Conservation (phyloP, 495 filamentous ascomycete species). For the Tuber microsphaerosporum region DNA sequence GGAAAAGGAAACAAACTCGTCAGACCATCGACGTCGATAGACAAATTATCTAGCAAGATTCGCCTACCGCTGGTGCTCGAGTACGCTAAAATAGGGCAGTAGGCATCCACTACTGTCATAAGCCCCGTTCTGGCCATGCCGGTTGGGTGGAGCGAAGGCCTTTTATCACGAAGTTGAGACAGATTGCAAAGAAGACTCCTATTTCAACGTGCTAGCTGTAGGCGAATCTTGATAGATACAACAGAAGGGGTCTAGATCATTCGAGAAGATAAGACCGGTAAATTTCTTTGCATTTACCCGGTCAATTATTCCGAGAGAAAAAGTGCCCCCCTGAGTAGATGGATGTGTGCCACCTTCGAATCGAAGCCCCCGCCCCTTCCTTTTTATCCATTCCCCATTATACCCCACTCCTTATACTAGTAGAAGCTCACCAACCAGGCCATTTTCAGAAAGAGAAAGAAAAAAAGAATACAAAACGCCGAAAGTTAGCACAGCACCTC, state of each 20-base stretch:
- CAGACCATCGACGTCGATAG: background rate
- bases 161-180: too few species aligned
- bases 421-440: background rate
- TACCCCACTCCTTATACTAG: background rate
- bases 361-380: background rate
- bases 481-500: slow-evolving; percentile 4
- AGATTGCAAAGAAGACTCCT: too few species aligned
- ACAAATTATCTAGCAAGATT: too few species aligned
- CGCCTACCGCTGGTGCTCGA: too few species aligned
- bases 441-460: background rate
- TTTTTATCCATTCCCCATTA: slow-evolving; percentile 11
- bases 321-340: slow-evolving; percentile 7
- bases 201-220: too few species aligned
- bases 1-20: too few species aligned
- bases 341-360: slow-evolving; percentile 7
- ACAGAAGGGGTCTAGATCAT: background rate
- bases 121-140: too few species aligned
- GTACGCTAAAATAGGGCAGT: too few species aligned
- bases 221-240: too few species aligned
- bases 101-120: too few species aligned
- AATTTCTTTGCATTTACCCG: background rate
- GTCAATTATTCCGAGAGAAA: background rate
- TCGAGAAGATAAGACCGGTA: background rate
- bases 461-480: background rate
- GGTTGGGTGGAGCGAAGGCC: too few species aligned